Evolutionary conservation across 2,329 filamentous ascomycete species (phyloP).

Genomic region (Nemania sp.): DNA sequence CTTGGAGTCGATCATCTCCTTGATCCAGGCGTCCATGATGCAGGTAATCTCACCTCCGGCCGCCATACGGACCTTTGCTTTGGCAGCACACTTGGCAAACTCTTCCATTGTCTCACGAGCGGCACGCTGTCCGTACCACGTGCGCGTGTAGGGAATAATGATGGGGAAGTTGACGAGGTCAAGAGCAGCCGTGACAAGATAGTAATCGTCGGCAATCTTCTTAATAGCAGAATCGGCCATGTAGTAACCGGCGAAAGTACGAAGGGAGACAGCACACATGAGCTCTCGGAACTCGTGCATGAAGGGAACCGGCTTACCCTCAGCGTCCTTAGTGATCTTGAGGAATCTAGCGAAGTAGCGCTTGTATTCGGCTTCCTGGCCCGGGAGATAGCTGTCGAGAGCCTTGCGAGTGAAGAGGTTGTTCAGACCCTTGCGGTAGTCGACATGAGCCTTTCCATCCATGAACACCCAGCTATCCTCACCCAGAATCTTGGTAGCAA

Average conservation of each 20-base stretch:
- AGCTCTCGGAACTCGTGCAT: conserved; percentile 94
- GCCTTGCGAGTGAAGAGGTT: conserved; percentile 92
- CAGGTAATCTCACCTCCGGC: conserved; percentile 87
- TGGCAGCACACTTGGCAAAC: conserved; percentile 91
- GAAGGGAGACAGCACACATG: conserved; percentile 93
- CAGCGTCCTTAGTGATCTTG: conserved; percentile 76
- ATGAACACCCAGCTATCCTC: conserved; percentile 97
- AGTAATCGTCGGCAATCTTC: conserved; percentile 97
- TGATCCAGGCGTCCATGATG: conserved; percentile 96
- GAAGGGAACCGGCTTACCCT: conserved; percentile 82
- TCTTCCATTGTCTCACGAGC: conserved; percentile 91
- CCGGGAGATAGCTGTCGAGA: conserved; percentile 87
- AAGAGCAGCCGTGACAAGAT: conserved; percentile 92
- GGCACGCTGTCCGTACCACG: conserved; percentile 97
- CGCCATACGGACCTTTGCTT: conserved; percentile 92
- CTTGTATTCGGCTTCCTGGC: conserved; percentile 92
- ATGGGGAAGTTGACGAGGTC: conserved; percentile 99
- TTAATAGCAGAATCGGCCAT: conserved; percentile 90
- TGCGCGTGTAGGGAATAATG: conserved; percentile 93
- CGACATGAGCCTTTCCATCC: conserved; percentile 93
- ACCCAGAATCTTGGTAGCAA: conserved; percentile 91
- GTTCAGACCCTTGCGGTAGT: conserved; percentile 97
- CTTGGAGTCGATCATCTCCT: conserved; percentile 87
- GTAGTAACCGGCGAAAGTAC: conserved; percentile 97
- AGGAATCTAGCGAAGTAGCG: conserved; percentile 85